Percentiles rank a stretch among this genome's conserved stretches.
Conservation (phyloP, 805 yeast genomes). For the Myxozyma udenii region DNA sequence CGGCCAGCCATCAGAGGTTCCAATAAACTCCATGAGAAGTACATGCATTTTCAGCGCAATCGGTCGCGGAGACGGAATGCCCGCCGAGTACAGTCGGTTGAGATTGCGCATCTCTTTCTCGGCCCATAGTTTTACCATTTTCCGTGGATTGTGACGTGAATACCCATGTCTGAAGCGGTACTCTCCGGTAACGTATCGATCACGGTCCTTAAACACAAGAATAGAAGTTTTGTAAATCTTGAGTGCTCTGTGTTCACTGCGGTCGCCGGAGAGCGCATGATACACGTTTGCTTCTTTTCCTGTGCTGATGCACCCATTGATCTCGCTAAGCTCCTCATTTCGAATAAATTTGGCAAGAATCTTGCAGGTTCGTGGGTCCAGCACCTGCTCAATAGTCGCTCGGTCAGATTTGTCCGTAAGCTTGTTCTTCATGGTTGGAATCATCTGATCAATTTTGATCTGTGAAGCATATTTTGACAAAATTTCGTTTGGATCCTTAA, state of each 20-base stretch:
- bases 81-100: slow-evolving; percentile 71
- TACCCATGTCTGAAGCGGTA: slow-evolving; percentile 84
- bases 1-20: slow-evolving; percentile 72
- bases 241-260: slow-evolving; percentile 65
- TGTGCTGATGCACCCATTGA: slow-evolving; percentile 91
- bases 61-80: slow-evolving; percentile 94
- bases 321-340: slow-evolving; percentile 76
- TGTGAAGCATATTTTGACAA: slow-evolving; percentile 28
- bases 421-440: slow-evolving; percentile 25
- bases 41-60: slow-evolving; percentile 85
- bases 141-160: slow-evolving; percentile 85
- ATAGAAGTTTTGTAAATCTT: slow-evolving; percentile 96
- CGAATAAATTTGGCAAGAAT: slow-evolving; percentile 78
- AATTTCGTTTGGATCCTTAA: slow-evolving; percentile 25
- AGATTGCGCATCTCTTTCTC: slow-evolving; percentile 94
- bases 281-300: slow-evolving; percentile 99
- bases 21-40: slow-evolving; percentile 89
- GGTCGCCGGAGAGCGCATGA: slow-evolving; percentile 53
- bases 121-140: slow-evolving; percentile 98
- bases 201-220: slow-evolving; percentile 93
- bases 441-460: slow-evolving; percentile 27
- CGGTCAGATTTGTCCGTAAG: slow-evolving; percentile 76
- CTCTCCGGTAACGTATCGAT: slow-evolving; percentile 94
- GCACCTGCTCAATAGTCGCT: slow-evolving; percentile 94
- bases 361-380: slow-evolving; percentile 88